phyloP scores from a whole-genome alignment of 2,329 filamentous ascomycete genomes.

The Xylariaceae sp. region DNA sequence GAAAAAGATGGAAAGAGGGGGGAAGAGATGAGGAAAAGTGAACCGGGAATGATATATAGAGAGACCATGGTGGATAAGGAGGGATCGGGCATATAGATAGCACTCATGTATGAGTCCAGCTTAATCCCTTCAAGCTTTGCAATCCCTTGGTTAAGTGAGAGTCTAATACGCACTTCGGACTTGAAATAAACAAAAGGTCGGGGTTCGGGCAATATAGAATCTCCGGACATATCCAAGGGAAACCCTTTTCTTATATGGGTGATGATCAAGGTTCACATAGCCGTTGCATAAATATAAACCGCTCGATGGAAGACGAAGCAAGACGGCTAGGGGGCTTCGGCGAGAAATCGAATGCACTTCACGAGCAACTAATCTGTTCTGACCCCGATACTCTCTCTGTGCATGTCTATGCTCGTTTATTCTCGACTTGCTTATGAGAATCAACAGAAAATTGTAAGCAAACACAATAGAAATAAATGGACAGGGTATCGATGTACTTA shows the following conservation, averaged over 20 bases:
- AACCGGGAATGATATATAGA: too few relatives aligned
- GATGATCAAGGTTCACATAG: neutral
- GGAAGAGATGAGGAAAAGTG: neutral
- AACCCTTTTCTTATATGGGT: neutral
- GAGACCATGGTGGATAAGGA: too few relatives aligned
- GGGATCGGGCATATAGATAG: too few relatives aligned
- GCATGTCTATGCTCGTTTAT: neutral
- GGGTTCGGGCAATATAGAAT: neutral
- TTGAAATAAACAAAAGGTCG: neutral
- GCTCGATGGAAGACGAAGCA: neutral
- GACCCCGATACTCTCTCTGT: neutral
- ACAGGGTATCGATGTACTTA: slow-evolving; percentile 7
- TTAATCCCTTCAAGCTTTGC: neutral
- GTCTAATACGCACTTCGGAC: neutral
- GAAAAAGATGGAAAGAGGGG: neutral
- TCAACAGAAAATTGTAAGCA: neutral
- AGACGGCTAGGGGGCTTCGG: neutral
- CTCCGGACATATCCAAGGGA: too few relatives aligned
- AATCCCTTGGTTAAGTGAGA: neutral
- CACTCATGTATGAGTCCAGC: too few relatives aligned
- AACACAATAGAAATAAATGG: too few relatives aligned
- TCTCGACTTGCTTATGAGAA: neutral
- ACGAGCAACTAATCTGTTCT: neutral
- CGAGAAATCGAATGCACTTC: neutral
- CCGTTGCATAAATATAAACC: neutral